Evolutionary conservation across 768 basidiomycete genomes (phyloP), one percentile per base, ranked within the genome.

Genomic region (Hygrocybe coccinea): DNA sequence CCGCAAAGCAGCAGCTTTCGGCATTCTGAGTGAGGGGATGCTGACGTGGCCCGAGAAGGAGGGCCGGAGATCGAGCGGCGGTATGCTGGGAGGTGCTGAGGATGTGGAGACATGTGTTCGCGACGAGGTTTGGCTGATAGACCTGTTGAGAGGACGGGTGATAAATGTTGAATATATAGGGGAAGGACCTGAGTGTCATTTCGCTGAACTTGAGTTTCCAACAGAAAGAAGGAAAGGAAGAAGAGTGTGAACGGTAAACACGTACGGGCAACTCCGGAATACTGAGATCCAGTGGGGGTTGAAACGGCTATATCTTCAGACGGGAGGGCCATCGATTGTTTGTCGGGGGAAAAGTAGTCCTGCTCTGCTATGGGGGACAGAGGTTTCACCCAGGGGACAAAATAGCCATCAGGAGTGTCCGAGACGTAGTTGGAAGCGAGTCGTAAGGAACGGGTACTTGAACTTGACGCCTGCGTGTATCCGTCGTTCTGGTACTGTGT

Each of bases 321-420:
- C 24, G 67, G 71, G 39, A 72, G 66, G 50, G 69, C 73, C 41
- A 50, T 67, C 50, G 72, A 69, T 34, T 71, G 69, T 56, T 69
- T 71, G 48, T 75, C 74, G 0, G 82, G 82, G 5, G 83, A 82
- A 53, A 82, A 64, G 61, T 85, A 85, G 52, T 85, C 82, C 59
- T 79, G 79, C 67, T 87, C 86, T 8, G 75, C 76, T 38, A 87
- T 86, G 0, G 86, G 85, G 1, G 85, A 85, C 36, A 87, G 76
- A 44, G 78, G 84, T 64, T 75, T 76, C 22, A 69, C 73, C 76
- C 54, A 56, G 2, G 75, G 74, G 49, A 75, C 74, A 54, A 66
- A 66, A 47, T 74, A 72, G 3, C 72, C 71, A 1, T 73, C 67
- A 51, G 75, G 73, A 5, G 69, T 68, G 47, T 50, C 63, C 29